Percentiles rank a stretch among this genome's conserved stretches.
These are phyloP conservation scores for Colletotrichum aenigma DNA, from an alignment of 2,329 filamentous ascomycete genomes.

Conservation along the genomic window DNA sequence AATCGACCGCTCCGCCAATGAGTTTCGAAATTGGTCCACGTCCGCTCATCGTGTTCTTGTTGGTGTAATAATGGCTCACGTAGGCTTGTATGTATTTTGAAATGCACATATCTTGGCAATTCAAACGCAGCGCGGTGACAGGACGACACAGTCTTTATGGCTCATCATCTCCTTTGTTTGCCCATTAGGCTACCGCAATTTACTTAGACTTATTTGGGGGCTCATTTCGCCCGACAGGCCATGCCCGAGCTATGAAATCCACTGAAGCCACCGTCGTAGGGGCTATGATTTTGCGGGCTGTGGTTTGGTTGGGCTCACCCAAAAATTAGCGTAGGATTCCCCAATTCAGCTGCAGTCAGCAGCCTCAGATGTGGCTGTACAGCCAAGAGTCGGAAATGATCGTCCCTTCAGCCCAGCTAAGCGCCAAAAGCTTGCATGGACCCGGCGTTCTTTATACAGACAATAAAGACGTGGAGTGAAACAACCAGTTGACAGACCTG, in stretches of 20 bases:
- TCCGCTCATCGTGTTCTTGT: background rate
- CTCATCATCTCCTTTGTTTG: background rate
- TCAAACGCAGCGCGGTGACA: background rate
- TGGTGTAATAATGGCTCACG: accelerated
- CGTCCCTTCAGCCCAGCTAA: background rate
- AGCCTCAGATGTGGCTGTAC: background rate
- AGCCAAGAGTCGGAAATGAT: background rate
- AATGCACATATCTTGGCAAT: background rate
- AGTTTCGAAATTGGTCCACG: background rate
- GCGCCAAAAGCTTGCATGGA: background rate
- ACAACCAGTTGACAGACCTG: background rate
- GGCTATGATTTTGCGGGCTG: background rate
- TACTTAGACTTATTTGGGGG: background rate
- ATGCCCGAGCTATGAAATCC: background rate
- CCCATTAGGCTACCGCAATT: background rate
- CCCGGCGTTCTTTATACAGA: background rate
- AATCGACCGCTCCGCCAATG: background rate
- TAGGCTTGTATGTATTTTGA: background rate
- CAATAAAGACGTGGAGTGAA: background rate
- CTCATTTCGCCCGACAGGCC: background rate
- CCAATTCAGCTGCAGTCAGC: background rate
- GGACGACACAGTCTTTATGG: background rate
- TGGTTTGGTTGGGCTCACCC: background rate
- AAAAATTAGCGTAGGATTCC: background rate
- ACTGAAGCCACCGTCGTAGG: background rate